Percentiles rank a stretch among this genome's conserved stretches.
phyloP scores from a whole-genome alignment of 2,329 filamentous ascomycete genomes.

The Aspergillus neotritici region DNA sequence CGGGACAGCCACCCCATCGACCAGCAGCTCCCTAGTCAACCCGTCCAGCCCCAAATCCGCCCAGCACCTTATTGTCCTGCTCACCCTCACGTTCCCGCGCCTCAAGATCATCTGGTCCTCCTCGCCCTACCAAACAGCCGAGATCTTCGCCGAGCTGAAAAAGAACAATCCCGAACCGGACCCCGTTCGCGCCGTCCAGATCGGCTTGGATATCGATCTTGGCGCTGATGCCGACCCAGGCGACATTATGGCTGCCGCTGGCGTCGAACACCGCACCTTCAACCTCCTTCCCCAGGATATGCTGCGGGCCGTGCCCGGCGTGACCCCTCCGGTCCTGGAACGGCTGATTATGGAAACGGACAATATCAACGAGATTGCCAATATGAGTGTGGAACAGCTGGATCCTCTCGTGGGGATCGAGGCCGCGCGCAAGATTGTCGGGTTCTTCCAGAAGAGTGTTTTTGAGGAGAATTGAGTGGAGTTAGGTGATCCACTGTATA shows the following conservation, averaged over 20 bases:
- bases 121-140: conserved; percentile 89
- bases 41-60: conserved; percentile 65
- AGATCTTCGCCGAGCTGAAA: conserved; percentile 93
- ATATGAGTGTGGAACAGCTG: conserved; percentile 71
- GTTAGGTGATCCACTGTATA: too few species aligned
- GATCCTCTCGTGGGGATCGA: conserved; percentile 70
- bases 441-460: conserved; percentile 70
- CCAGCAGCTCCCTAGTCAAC: conserved; percentile 59
- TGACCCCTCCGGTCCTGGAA: conserved; percentile 72
- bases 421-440: conserved; percentile 66
- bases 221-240: conserved; percentile 29
- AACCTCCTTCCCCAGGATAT: conserved; percentile 87
- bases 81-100: conserved; percentile 85
- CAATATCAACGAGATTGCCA: conserved; percentile 76
- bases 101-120: conserved; percentile 91
- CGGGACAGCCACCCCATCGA: conserved; percentile 47
- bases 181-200: conserved; percentile 75
- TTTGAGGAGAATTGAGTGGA: conserved; percentile 44
- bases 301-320: conserved; percentile 75
- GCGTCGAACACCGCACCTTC: conserved; percentile 59
- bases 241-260: conserved; percentile 53
- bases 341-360: conserved; percentile 66
- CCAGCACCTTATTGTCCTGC: conserved; percentile 83
- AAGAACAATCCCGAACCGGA: conserved; percentile 85
- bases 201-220: conserved; percentile 63